Evolutionary conservation across 371 early-diverging fungal species (phyloP).

Genomic region (Actinomortierella wolfii): DNA sequence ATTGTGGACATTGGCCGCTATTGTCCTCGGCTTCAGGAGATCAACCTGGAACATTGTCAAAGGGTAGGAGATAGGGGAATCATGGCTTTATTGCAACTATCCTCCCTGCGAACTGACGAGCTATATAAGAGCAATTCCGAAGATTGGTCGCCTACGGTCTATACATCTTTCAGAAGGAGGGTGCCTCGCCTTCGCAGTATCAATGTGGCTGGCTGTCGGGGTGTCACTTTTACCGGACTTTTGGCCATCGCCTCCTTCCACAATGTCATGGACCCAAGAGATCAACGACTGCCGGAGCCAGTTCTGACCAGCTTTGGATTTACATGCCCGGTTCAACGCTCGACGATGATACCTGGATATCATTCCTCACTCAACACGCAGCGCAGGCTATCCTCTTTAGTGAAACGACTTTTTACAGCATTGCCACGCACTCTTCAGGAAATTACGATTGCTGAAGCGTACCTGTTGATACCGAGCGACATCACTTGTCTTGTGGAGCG

Average conservation of each 20-base stretch:
- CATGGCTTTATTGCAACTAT: conserved; percentile 10
- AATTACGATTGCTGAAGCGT: conserved; percentile 25
- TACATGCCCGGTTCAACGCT: conserved; percentile 13
- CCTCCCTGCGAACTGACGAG: no score
- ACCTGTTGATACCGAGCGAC: conserved; percentile 13
- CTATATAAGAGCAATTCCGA: no score
- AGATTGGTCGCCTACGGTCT: no score
- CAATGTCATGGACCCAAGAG: background rate
- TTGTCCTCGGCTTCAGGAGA: conserved; percentile 18
- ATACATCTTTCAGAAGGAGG: no score
- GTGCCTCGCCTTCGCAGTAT: conserved; percentile 1
- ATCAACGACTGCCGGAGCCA: background rate
- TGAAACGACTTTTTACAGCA: conserved; percentile 16
- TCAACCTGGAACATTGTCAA: conserved; percentile 24
- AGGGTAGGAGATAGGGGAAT: conserved; percentile 18
- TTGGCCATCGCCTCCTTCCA: conserved; percentile 8
- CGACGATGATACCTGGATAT: no score
- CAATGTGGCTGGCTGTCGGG: conserved; percentile 27
- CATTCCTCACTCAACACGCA: no score
- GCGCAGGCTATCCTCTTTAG: no score
- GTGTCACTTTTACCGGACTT: conserved; percentile 22
- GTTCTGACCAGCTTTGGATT: conserved; percentile 24
- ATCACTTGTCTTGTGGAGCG: conserved; percentile 21
- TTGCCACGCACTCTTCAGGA: conserved; percentile 32
- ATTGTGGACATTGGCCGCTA: conserved; percentile 21